Base-by-base conservation (phyloP, 2,329 filamentous ascomycete genomes). In the Ceratocystis smalleyi region DNA sequence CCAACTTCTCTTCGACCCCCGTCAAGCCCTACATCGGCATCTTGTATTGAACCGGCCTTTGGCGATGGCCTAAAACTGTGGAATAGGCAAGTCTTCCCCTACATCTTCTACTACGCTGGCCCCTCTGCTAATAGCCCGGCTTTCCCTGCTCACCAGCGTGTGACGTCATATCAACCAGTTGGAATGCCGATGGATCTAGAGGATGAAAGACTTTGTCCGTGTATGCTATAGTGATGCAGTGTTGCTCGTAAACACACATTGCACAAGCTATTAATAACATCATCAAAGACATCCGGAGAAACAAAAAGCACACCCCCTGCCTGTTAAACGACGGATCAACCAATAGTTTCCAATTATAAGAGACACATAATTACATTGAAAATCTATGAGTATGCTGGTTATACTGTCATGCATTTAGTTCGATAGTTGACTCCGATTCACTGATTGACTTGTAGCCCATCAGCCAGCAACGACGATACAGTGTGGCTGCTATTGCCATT, bases 391-490 rank as follows among this genome's bases (percentile, higher is more conserved):
- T 15, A 35, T 35, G 30, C 24, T 57, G 32, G 8, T 22, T 35
- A 27, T 57, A 5, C 3, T 35, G 30, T 24, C 27, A 57, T 57
- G 54, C 8, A 7, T 35, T 30, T 15, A 24, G 19, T 24, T 24
- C 4, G 22, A 51, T 8, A 51, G 8, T n/a, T 15, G 47, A 19
- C 47, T 22, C 2, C 27, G 22, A 12, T 24, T 51, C 47, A 59
- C 59, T 70, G 24, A 71, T 72, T 22, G 73, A 72, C 49, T 77
- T 57, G 27, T 8, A 57, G 54, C 12, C 54, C 73, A 40, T 76
- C 76, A 12, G 77, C 75, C 62, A 78, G 68, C 61, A 78, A 65
- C 5, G 77, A 78, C 24, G 76, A 78, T 59, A 78, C 76, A 15
- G 76, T 74, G 66, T 78, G 76, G 55, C 63, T 68, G 64, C 66